Conservation (phyloP, 306 rosid species). For the Vigna mungo region DNA sequence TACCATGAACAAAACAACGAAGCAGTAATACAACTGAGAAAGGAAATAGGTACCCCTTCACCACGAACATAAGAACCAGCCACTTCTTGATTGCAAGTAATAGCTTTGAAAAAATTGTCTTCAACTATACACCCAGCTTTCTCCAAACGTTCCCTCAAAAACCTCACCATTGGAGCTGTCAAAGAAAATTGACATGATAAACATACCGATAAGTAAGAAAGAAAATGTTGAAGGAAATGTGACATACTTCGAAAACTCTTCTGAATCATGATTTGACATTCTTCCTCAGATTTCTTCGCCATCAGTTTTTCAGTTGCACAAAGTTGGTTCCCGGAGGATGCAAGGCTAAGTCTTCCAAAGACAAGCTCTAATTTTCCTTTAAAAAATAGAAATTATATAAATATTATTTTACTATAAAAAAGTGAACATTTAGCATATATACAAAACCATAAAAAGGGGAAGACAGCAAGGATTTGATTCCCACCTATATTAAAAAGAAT, state of each 20-base stretch:
- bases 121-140: conserved; percentile 69
- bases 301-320: not conserved
- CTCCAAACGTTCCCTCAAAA: conserved; percentile 65
- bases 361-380: too few relatives aligned
- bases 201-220: not conserved
- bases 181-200: conserved; percentile 10
- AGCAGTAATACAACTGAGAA: not conserved
- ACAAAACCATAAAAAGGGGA: too few relatives aligned
- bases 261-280: conserved; percentile 67
- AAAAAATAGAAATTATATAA: too few relatives aligned
- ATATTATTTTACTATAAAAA: too few relatives aligned
- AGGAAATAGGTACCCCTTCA: conserved; percentile 59
- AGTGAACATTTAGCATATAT: too few relatives aligned
- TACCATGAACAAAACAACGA: not conserved
- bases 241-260: conserved; percentile 62
- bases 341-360: not conserved
- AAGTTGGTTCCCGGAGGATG: not conserved
- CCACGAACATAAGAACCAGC: conserved; percentile 62
- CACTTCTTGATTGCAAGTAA: conserved; percentile 42
- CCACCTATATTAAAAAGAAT: too few relatives aligned
- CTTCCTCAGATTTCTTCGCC: conserved; percentile 30
- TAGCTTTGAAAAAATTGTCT: conserved; percentile 62
- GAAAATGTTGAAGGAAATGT: not conserved
- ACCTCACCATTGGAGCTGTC: conserved; percentile 69
- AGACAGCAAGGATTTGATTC: too few relatives aligned